A percentile compares a stretch with the other conserved stretches of the same genome.
Evolutionary conservation across 164 flowering plant genomes (phyloP).

Genomic region (Vitis labrusca): DNA sequence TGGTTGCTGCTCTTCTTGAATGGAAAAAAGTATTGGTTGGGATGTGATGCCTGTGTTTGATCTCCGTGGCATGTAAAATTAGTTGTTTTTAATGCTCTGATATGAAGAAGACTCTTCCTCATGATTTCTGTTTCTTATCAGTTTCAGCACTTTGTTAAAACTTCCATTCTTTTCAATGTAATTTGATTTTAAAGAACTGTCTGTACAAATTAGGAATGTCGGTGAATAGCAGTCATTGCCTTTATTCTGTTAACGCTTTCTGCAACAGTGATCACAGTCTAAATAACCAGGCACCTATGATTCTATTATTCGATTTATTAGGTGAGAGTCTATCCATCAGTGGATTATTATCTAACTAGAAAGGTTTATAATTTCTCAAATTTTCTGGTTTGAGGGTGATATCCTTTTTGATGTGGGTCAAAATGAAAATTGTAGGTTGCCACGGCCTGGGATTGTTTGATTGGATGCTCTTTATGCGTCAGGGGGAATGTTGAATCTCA

Average conservation of each 20-base stretch:
- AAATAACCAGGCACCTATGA: too few relatives aligned
- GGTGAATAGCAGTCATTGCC: background rate
- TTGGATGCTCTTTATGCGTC: too few relatives aligned
- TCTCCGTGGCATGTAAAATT: constrained; percentile 34
- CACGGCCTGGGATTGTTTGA: too few relatives aligned
- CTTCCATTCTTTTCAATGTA: constrained; percentile 32
- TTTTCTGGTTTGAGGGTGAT: too few relatives aligned
- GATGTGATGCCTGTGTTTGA: constrained; percentile 2
- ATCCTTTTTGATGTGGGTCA: too few relatives aligned
- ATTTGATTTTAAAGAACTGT: constrained; percentile 14
- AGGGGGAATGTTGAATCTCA: too few relatives aligned
- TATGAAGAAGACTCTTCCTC: constrained; percentile 8
- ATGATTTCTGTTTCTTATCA: constrained; percentile 15
- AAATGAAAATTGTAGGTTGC: too few relatives aligned
- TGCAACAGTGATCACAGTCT: background rate
- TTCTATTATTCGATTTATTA: too few relatives aligned
- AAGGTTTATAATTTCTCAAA: too few relatives aligned
- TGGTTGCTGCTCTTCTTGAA: constrained; percentile 71
- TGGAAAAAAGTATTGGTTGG: constrained; percentile 1
- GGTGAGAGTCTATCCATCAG: too few relatives aligned
- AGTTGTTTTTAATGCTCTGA: constrained; percentile 14
- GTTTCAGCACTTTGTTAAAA: constrained; percentile 20
- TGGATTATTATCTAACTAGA: too few relatives aligned
- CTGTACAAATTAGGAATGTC: constrained; percentile 30
- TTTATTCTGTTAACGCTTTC: background rate